These are phyloP conservation scores for Volvox carteri DNA, from an alignment of 163 green algal species.

Conservation along the genomic window DNA sequence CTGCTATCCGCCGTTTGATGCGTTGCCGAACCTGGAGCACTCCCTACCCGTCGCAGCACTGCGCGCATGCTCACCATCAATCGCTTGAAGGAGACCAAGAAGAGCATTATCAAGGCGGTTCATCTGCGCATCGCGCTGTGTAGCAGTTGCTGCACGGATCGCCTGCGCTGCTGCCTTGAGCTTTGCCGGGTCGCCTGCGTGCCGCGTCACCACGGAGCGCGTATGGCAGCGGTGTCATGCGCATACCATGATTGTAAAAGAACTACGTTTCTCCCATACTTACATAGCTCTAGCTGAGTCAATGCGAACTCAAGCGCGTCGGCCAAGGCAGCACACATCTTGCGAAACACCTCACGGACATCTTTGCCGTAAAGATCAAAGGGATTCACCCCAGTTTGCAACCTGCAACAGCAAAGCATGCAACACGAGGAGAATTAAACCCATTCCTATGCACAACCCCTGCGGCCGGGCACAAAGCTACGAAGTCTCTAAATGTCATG, in stretches of 20 bases:
- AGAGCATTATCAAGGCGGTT: conserved; percentile 41
- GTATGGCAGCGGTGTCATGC: no score
- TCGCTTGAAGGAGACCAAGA: neutral
- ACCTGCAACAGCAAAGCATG: neutral
- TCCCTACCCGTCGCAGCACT: no score
- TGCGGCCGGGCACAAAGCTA: no score
- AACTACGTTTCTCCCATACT: neutral
- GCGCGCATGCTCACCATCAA: conserved; percentile 10
- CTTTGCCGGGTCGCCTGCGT: neutral
- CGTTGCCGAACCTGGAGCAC: no score
- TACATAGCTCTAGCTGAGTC: neutral
- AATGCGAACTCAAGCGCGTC: neutral
- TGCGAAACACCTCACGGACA: conserved; percentile 42
- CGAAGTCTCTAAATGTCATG: conserved; percentile 14
- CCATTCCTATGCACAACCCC: no score
- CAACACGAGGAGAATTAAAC: neutral
- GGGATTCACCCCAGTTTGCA: conserved; percentile 14
- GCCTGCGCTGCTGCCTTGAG: conserved; percentile 4
- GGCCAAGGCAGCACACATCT: neutral
- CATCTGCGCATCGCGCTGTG: conserved; percentile 53
- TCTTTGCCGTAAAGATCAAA: conserved; percentile 57
- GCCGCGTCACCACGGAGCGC: no score
- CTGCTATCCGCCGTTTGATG: no score
- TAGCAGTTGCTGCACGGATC: neutral
- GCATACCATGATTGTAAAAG: no score